phyloP scores from a whole-genome alignment of 1,284 basidiomycete species.

The Takashimella tepidaria region DNA sequence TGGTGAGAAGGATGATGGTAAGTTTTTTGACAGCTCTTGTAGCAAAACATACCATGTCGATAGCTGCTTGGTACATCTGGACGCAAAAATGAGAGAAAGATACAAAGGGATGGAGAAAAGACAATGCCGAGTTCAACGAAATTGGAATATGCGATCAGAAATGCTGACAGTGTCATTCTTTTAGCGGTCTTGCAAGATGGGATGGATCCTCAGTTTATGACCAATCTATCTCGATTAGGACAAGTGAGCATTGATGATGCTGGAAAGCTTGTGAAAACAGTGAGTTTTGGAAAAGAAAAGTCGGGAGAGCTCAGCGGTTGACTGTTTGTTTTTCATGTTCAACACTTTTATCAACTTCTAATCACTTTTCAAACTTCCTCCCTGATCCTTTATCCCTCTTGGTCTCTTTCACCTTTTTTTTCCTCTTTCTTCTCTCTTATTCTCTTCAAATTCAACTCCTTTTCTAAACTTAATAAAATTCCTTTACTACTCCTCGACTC shows the following conservation, averaged over 20 bases:
- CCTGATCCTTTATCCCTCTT: constrained; percentile 43
- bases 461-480: neutral
- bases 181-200: constrained; percentile 64
- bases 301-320: too few relatives aligned
- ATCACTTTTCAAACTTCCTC: neutral
- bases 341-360: neutral
- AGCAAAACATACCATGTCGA: too few relatives aligned
- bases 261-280: constrained; percentile 55
- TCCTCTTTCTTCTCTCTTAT: neutral
- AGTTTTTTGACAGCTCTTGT: constrained; percentile 7
- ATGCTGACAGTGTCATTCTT: neutral
- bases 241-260: constrained; percentile 63
- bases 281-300: constrained; percentile 46
- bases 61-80: too few relatives aligned
- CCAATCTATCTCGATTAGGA: constrained; percentile 65
- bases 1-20: constrained; percentile 45
- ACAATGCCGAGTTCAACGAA: neutral
- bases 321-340: neutral
- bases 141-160: neutral
- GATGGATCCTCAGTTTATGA: constrained; percentile 67
- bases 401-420: constrained; percentile 33
- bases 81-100: neutral
- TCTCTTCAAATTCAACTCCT: neutral
- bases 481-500: too few relatives aligned
- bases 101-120: neutral